phyloP scores from a whole-genome alignment of 2,329 filamentous ascomycete genomes.

The Acephala macrosclerotiorum region DNA sequence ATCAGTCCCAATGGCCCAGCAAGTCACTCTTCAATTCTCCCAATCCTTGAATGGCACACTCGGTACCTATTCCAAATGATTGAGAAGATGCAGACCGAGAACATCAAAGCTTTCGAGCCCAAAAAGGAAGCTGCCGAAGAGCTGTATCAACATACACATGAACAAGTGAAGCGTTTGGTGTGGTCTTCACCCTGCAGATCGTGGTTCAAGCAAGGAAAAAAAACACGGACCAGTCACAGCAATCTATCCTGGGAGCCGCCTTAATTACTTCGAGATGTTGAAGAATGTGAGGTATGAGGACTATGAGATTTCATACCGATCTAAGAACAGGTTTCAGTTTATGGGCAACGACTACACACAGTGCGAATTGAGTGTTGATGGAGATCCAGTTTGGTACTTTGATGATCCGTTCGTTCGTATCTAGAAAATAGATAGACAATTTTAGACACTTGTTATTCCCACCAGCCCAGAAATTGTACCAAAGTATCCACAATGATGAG shows the following conservation, averaged over 20 bases:
- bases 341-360: conserved; percentile 47
- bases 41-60: conserved; percentile 44
- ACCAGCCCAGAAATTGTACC: neutral
- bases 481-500: neutral
- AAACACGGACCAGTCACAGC: conserved; percentile 38
- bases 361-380: conserved; percentile 46
- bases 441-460: neutral
- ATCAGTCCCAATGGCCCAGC: conserved; percentile 42
- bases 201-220: conserved; percentile 39
- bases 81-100: conserved; percentile 45
- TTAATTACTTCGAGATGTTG: conserved; percentile 55
- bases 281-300: conserved; percentile 51
- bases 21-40: conserved; percentile 40
- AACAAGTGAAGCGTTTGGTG: conserved; percentile 45
- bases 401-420: conserved; percentile 26
- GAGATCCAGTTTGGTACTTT: conserved; percentile 50
- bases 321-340: conserved; percentile 41
- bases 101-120: conserved; percentile 51
- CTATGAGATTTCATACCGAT: conserved; percentile 49
- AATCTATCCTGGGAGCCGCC: conserved; percentile 57
- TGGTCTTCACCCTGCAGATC: conserved; percentile 38
- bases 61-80: conserved; percentile 47
- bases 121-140: conserved; percentile 48
- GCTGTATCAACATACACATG: conserved; percentile 39
- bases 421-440: neutral